Base-by-base conservation (phyloP, 208 protist species). In the Endotrypanum monterogeii region DNA sequence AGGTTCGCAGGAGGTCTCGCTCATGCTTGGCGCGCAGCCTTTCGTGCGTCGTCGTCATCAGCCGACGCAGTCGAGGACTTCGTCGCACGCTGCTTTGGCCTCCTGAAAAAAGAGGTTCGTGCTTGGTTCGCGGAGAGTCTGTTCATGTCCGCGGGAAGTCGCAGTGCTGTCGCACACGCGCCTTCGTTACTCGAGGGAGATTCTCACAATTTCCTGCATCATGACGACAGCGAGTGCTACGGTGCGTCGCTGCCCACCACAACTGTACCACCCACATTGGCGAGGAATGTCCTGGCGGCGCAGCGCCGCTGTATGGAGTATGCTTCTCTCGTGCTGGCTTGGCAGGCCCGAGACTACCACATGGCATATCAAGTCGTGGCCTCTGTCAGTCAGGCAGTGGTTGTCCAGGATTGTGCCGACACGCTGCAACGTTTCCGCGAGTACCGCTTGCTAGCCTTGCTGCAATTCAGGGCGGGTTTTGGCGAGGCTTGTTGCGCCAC, bases 401-500 rank as follows among this genome's bases (percentile, higher is more conserved):
- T 50, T 12, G 56, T 94, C 16, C 79, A 85, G 66, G 92, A 96
- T 66, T 89, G 82, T 60, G 88, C 86, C 50, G 87, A 91, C 51
- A 52, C 94, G 67, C 85, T 96, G n/a, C 51, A 11, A 12, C 46
- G 74, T 18, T 52, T 91, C 37, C 67, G 68, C 11, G 89, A 96
- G 77, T 87, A 86, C 70, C 86, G 89, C 11, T 74, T 96, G 32
- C 73, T 96, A n/a, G 90, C 89, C 7, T 65, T 87, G 71, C 73
- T 94, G 56, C 73, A 90, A n/a, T 87, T 86, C 70, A 83, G 83
- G 32, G 41, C 62, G 16, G 88, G 89, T 0, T 80, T 82, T n/a
- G 58, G 62, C 14, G 66, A 72, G 23, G 80, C 65, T 60, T 81
- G 83, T 3, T 66, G 51, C 41, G 16, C 55, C 3, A 18, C 89